Conservation (phyloP, 495 filamentous ascomycete genomes). For the Penicillium macrosclerotiorum region DNA sequence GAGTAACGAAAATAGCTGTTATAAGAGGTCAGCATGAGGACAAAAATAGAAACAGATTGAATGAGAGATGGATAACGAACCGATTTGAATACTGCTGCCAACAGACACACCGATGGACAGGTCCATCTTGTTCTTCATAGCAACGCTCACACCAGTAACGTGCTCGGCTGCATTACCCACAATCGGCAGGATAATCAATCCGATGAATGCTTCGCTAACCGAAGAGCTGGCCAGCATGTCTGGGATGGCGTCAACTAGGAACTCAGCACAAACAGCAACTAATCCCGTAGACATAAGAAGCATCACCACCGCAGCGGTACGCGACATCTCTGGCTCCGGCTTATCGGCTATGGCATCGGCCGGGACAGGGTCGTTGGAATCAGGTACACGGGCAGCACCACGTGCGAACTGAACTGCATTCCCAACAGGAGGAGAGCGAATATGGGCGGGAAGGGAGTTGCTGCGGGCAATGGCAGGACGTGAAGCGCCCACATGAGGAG, state of each 20-base stretch:
- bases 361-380: constrained; percentile 14
- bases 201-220: constrained; percentile 78
- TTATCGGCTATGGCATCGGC: constrained; percentile 39
- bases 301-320: constrained; percentile 69
- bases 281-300: constrained; percentile 73
- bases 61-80: constrained; percentile 13
- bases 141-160: constrained; percentile 84
- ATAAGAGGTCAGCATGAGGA: constrained; percentile 32
- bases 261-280: constrained; percentile 84
- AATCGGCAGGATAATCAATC: constrained; percentile 84
- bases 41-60: background rate
- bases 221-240: constrained; percentile 62
- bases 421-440: constrained; percentile 45
- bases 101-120: constrained; percentile 87
- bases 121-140: constrained; percentile 96
- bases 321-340: constrained; percentile 61
- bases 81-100: constrained; percentile 77
- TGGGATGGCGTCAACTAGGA: constrained; percentile 78
- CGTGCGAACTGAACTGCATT: constrained; percentile 43
- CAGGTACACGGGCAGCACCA: constrained; percentile 33
- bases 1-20: constrained; percentile 82
- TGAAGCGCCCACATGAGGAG: constrained; percentile 37
- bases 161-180: constrained; percentile 93
- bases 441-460: constrained; percentile 72
- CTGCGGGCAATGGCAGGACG: constrained; percentile 67